These are phyloP conservation scores for Tanacetum coccineum DNA, from an alignment of 129 eudicot species.

Conservation along the genomic window DNA sequence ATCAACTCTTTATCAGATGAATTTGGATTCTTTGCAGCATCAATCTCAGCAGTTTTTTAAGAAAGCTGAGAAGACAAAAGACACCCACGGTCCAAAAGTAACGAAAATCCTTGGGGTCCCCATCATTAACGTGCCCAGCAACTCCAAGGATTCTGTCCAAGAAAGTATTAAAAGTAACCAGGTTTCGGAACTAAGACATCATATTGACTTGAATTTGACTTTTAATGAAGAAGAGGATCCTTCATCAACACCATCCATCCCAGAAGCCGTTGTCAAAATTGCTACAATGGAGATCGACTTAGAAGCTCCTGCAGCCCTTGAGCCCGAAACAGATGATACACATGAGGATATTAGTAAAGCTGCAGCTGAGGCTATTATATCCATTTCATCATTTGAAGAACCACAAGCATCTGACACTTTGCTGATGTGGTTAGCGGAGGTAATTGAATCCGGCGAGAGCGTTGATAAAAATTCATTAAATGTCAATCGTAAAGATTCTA, in stretches of 20 bases:
- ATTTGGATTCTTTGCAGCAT: constrained; percentile 57
- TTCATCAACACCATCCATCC: constrained; percentile 37
- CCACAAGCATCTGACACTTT: constrained; percentile 27
- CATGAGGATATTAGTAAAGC: constrained; percentile 38
- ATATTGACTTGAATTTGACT: constrained; percentile 64
- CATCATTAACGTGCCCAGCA: constrained; percentile 19
- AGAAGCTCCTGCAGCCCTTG: constrained; percentile 56
- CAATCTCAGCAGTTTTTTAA: constrained; percentile 55
- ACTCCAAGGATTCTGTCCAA: constrained; percentile 17
- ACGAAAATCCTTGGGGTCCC: constrained; percentile 40
- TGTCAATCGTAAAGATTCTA: constrained; percentile 23
- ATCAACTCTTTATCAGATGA: constrained; percentile 45
- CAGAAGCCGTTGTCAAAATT: constrained; percentile 45
- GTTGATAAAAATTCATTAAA: constrained; percentile 15
- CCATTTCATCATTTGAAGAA: constrained; percentile 42
- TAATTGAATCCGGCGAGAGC: constrained; percentile 34
- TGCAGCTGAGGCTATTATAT: constrained; percentile 71
- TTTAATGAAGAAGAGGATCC: constrained; percentile 47
- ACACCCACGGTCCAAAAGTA: not conserved
- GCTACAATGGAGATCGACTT: constrained; percentile 56
- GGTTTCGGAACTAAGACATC: constrained; percentile 34
- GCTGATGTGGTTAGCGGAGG: constrained; percentile 62
- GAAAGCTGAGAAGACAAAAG: constrained; percentile 33
- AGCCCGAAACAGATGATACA: constrained; percentile 32
- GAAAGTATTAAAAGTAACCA: constrained; percentile 26